Conservation (phyloP, 2,329 filamentous ascomycete genomes). For the Xylariales sp. region DNA sequence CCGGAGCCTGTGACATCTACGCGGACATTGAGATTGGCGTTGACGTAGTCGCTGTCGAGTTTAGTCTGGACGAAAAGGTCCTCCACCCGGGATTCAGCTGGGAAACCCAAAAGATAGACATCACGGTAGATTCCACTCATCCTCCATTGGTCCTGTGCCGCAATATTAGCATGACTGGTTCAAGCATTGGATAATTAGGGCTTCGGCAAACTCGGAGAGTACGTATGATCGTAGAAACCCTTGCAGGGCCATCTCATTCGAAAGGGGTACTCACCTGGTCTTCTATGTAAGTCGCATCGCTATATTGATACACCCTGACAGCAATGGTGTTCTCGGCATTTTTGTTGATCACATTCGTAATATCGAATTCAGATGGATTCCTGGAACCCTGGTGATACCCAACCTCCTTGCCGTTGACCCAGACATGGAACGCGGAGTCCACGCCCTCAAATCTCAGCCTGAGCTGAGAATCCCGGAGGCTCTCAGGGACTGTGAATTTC, state of each 20-base stretch:
- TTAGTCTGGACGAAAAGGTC: slow-evolving; percentile 50
- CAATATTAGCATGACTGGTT: too few species aligned
- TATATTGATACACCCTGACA: slow-evolving; percentile 58
- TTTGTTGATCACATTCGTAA: slow-evolving; percentile 40
- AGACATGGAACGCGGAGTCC: slow-evolving; percentile 58
- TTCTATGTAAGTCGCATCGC: slow-evolving; percentile 57
- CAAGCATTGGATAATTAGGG: too few species aligned
- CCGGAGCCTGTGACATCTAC: slow-evolving; percentile 48
- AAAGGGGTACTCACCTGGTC: slow-evolving; percentile 34
- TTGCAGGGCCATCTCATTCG: neutral
- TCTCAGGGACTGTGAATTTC: slow-evolving; percentile 40
- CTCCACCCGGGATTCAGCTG: slow-evolving; percentile 46
- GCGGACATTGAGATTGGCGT: slow-evolving; percentile 42
- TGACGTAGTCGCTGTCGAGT: slow-evolving; percentile 45
- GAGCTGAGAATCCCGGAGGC: slow-evolving; percentile 37
- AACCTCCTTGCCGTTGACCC: slow-evolving; percentile 53
- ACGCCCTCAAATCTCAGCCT: slow-evolving; percentile 59
- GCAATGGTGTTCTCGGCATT: slow-evolving; percentile 43
- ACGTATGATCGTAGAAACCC: neutral
- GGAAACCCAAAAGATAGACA: slow-evolving; percentile 55
- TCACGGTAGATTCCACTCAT: slow-evolving; percentile 51
- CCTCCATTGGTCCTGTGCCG: slow-evolving; percentile 58
- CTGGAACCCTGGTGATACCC: slow-evolving; percentile 59
- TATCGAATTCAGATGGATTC: slow-evolving; percentile 59
- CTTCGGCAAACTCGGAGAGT: too few species aligned